Conservation (phyloP, 1,284 basidiomycete genomes). For the Puccinia triticina region DNA sequence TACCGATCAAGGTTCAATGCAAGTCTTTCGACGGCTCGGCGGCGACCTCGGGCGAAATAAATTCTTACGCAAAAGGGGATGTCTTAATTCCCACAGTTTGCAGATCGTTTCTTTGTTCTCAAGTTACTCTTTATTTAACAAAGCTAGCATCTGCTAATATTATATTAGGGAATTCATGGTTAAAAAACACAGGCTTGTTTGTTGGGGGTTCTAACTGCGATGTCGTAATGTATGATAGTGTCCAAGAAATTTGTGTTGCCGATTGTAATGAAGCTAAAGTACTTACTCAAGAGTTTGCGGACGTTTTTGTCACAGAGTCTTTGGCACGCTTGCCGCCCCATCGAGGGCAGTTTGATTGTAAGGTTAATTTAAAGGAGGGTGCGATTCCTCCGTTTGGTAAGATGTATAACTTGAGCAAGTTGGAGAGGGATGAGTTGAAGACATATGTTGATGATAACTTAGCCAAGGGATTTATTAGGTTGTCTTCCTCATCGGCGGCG, state of each 20-base stretch:
- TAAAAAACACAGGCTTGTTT: background rate
- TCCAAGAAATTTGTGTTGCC: background rate
- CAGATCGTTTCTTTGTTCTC: background rate
- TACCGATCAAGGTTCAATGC: background rate
- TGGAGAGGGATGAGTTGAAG: background rate
- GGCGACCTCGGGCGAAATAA: background rate
- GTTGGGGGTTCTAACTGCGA: background rate
- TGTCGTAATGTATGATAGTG: background rate
- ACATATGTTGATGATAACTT: background rate
- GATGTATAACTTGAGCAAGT: background rate
- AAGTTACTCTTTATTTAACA: background rate
- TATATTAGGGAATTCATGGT: background rate
- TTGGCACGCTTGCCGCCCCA: background rate
- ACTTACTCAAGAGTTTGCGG: background rate
- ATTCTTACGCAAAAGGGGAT: background rate
- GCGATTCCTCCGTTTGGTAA: background rate
- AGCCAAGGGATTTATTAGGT: conserved; percentile 33
- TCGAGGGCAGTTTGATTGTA: background rate
- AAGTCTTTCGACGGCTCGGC: background rate
- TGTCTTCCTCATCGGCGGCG: conserved; percentile 32
- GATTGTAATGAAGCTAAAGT: background rate
- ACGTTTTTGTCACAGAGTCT: background rate
- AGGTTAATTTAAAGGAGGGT: background rate
- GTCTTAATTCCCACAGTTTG: background rate
- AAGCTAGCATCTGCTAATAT: background rate